Evolutionary conservation across 1,284 basidiomycete genomes (phyloP).

Genomic region (Boletus sp.): DNA sequence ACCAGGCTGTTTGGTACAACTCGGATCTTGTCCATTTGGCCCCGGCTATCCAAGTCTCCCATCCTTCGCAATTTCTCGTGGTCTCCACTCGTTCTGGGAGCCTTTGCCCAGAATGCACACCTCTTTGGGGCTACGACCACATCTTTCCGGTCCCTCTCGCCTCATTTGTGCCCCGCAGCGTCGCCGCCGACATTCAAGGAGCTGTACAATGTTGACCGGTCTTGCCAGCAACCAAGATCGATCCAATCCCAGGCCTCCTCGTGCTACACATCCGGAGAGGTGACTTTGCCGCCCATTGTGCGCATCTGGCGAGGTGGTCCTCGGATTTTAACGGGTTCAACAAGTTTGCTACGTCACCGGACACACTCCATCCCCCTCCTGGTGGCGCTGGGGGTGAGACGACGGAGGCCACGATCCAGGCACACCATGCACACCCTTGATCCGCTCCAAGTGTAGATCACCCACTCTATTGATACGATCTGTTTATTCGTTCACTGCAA

Average conservation of each 20-base stretch:
- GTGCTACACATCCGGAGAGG: constrained; percentile 45
- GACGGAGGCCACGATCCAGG: constrained; percentile 31
- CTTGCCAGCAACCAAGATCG: constrained; percentile 23
- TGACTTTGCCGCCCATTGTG: constrained; percentile 41
- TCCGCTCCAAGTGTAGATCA: constrained; percentile 3
- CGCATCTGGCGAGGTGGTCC: constrained; percentile 36
- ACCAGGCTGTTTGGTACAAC: constrained; percentile 48
- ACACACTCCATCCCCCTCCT: constrained; percentile 39
- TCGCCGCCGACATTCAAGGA: constrained; percentile 10
- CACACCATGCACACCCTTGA: constrained; percentile 1
- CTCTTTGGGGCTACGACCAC: constrained; percentile 34
- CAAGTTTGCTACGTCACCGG: constrained; percentile 45
- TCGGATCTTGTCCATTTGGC: constrained; percentile 49
- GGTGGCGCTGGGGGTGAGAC: constrained; percentile 28
- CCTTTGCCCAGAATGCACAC: constrained; percentile 42
- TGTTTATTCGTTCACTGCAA: constrained; percentile 4
- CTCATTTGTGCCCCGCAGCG: constrained; percentile 26
- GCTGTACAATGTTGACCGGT: constrained; percentile 36
- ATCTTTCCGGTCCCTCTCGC: constrained; percentile 29
- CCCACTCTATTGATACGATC: constrained; percentile 6
- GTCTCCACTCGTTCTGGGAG: constrained; percentile 48
- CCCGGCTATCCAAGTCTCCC: constrained; percentile 47
- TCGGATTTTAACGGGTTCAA: constrained; percentile 48
- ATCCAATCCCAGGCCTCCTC: constrained; percentile 38
- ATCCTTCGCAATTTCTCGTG: constrained; percentile 49